Conservation (phyloP, 768 basidiomycete genomes). For the Mycena metata region DNA sequence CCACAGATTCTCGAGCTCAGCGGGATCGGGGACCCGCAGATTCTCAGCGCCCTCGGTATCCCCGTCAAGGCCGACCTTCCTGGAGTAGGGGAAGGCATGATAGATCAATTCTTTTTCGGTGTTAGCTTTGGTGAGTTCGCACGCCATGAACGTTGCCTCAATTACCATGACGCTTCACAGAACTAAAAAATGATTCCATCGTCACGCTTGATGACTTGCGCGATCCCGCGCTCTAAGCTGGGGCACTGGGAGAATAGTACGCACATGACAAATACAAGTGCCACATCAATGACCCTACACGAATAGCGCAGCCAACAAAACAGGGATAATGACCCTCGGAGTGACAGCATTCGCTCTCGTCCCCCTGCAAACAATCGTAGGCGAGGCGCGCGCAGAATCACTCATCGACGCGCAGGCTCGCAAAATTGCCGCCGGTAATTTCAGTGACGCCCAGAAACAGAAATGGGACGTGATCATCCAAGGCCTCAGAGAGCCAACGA, state of each 20-base stretch:
- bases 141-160: no score
- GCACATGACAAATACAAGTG: no score
- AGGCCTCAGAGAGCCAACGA: slow-evolving; percentile 7
- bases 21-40: no score
- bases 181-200: slow-evolving; percentile 18
- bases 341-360: slow-evolving; percentile 36
- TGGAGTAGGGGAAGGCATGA: slow-evolving; percentile 61
- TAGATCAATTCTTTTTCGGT: slow-evolving; percentile 53
- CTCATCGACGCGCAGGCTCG: slow-evolving; percentile 23
- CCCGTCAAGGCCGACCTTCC: slow-evolving; percentile 55
- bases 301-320: slow-evolving; percentile 31
- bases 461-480: slow-evolving; percentile 25
- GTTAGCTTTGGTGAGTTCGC: no score
- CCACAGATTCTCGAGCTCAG: no score
- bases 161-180: slow-evolving; percentile 9
- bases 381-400: background rate
- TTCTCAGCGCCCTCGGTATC: no score
- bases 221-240: slow-evolving; percentile 24
- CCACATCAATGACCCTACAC: no score
- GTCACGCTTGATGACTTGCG: slow-evolving; percentile 34
- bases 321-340: slow-evolving; percentile 34
- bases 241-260: no score
- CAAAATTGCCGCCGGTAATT: slow-evolving; percentile 13
- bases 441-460: slow-evolving; percentile 17
- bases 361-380: slow-evolving; percentile 29